phyloP scores from a whole-genome alignment of 768 basidiomycete species.

The Rhizopogon salebrosus region DNA sequence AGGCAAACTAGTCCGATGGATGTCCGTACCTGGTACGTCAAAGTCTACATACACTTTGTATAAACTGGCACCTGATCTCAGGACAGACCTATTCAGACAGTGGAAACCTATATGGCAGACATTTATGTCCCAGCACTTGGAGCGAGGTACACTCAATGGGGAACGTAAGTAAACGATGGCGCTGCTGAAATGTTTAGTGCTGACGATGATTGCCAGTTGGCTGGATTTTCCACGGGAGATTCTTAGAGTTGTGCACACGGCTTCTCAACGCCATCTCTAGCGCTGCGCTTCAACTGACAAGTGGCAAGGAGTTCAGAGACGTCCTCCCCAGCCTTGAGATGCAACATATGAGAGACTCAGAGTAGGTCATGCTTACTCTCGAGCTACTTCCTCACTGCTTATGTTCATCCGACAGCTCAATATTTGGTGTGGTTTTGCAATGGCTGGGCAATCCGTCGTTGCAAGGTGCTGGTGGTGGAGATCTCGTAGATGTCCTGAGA shows the following conservation, averaged over 20 bases:
- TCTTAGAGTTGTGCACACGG: conserved; percentile 35
- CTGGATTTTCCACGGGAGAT: conserved; percentile 47
- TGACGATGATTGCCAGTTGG: conserved; percentile 37
- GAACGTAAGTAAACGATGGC: conserved; percentile 36
- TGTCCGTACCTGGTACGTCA: conserved; percentile 42
- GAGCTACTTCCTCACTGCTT: neutral
- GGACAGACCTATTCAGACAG: conserved; percentile 20
- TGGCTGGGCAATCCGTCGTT: conserved; percentile 22
- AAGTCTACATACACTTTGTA: conserved; percentile 9
- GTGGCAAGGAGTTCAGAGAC: conserved; percentile 12
- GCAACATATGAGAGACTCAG: conserved; percentile 30
- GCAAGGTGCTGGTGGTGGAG: conserved; percentile 8
- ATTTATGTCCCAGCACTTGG: conserved; percentile 14
- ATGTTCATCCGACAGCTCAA: conserved; percentile 14
- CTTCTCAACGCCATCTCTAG: conserved; percentile 36
- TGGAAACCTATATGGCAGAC: conserved; percentile 22
- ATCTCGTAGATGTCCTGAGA: conserved; percentile 18
- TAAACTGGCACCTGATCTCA: neutral
- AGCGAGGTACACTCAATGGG: conserved; percentile 27
- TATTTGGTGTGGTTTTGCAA: conserved; percentile 17
- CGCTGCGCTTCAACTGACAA: conserved; percentile 26
- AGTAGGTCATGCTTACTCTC: conserved; percentile 26
- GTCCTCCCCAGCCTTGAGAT: conserved; percentile 33
- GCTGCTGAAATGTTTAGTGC: neutral
- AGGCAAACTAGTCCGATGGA: conserved; percentile 47